These are phyloP conservation scores for Tilletia horrida DNA, from an alignment of 1,284 basidiomycete genomes.

Conservation along the genomic window DNA sequence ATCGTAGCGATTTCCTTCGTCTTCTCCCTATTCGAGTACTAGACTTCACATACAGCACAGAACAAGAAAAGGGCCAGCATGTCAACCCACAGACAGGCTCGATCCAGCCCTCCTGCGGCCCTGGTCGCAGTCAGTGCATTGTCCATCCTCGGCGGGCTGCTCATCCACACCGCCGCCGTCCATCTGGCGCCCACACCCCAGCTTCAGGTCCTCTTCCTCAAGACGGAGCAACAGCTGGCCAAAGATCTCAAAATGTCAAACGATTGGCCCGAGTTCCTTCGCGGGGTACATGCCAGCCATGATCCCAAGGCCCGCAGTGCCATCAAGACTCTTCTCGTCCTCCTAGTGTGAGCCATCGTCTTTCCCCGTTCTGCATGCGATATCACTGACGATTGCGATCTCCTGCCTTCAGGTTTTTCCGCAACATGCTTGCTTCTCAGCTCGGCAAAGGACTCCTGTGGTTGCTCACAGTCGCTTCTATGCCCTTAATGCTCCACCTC, in stretches of 20 bases:
- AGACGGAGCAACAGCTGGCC: background rate
- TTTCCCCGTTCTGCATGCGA: background rate
- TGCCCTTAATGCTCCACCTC: conserved; percentile 10
- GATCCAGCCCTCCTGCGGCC: background rate
- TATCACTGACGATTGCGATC: background rate
- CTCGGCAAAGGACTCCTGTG: conserved; percentile 6
- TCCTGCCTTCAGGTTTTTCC: conserved; percentile 6
- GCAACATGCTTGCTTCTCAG: conserved; percentile 10
- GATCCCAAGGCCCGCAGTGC: background rate
- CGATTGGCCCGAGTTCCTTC: conserved; percentile 5
- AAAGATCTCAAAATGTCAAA: background rate
- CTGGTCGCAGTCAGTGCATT: background rate
- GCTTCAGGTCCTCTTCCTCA: background rate
- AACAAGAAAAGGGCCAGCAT: background rate
- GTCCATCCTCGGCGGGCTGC: background rate
- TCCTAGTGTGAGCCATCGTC: background rate
- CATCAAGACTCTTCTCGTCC: background rate
- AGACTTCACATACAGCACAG: background rate
- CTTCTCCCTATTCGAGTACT: conserved; percentile 30
- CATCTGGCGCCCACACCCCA: background rate
- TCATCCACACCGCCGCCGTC: background rate
- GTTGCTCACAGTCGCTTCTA: conserved; percentile 4
- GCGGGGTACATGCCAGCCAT: background rate
- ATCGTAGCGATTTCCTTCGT: conserved; percentile 35
- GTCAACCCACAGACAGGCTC: background rate